Evolutionary conservation across 495 filamentous ascomycete genomes (phyloP).

Genomic region (Hypoxylon cercidicola): DNA sequence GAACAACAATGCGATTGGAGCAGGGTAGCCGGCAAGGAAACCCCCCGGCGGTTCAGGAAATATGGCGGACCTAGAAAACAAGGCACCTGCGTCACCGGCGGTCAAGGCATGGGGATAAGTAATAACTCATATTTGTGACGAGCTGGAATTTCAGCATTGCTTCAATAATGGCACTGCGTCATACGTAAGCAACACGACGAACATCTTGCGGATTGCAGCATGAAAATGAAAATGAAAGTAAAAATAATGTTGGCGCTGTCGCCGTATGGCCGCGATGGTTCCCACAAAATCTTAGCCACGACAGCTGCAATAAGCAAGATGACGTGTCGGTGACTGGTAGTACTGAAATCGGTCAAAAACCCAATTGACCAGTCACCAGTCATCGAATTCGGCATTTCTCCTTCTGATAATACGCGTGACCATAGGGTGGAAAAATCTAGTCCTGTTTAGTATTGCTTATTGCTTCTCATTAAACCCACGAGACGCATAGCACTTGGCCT

Average conservation of each 20-base stretch:
- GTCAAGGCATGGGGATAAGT: slow-evolving; percentile 15
- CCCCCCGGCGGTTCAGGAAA: slow-evolving; percentile 17
- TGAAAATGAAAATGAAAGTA: too few relatives aligned
- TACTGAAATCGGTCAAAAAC: slow-evolving; percentile 11
- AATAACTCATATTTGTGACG: slow-evolving; percentile 9
- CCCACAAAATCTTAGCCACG: slow-evolving; percentile 15
- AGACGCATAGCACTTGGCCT: slow-evolving; percentile 13
- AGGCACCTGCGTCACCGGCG: slow-evolving; percentile 31
- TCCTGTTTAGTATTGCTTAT: slow-evolving; percentile 1
- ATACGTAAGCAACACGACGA: slow-evolving; percentile 22
- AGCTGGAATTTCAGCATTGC: background rate
- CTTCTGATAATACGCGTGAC: slow-evolving; percentile 2
- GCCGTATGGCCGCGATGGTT: slow-evolving; percentile 17
- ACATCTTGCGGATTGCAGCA: slow-evolving; percentile 15
- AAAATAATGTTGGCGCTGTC: slow-evolving; percentile 3
- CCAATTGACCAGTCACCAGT: background rate
- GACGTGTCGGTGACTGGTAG: slow-evolving; percentile 33
- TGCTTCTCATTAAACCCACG: slow-evolving; percentile 22
- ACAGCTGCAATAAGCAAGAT: slow-evolving; percentile 35
- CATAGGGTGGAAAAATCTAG: slow-evolving; percentile 3
- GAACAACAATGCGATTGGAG: slow-evolving; percentile 26
- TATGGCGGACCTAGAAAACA: slow-evolving; percentile 20
- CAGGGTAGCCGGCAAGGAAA: background rate
- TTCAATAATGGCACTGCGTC: slow-evolving; percentile 9
- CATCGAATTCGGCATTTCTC: slow-evolving; percentile 5